Percentiles rank a stretch among this genome's conserved stretches.
These are phyloP conservation scores for Monosporozyma unispora DNA, from an alignment of 805 yeast species.

Conservation along the genomic window DNA sequence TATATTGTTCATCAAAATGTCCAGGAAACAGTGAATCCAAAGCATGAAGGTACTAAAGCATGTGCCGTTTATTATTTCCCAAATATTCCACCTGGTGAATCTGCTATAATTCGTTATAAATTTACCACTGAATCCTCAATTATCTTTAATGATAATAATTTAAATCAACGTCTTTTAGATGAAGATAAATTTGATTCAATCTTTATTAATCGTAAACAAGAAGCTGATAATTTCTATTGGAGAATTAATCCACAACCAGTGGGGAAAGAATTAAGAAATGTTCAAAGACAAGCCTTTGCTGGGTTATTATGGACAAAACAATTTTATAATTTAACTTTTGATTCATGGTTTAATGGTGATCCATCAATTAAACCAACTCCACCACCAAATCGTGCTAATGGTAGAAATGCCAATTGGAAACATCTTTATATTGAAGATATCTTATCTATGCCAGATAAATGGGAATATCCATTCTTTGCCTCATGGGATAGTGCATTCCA, in stretches of 20 bases:
- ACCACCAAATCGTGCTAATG: slow-evolving; percentile 70
- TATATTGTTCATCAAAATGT: slow-evolving; percentile 48
- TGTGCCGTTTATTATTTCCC: slow-evolving; percentile 79
- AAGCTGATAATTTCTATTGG: slow-evolving; percentile 91
- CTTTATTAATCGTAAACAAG: slow-evolving; percentile 66
- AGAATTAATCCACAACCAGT: slow-evolving; percentile 78
- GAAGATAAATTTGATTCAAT: slow-evolving; percentile 66
- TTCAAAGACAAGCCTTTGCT: slow-evolving; percentile 90
- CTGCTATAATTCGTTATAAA: slow-evolving; percentile 75
- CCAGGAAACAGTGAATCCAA: slow-evolving; percentile 58
- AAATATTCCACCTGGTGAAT: slow-evolving; percentile 79
- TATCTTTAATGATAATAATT: slow-evolving; percentile 20
- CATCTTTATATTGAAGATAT: slow-evolving; percentile 84
- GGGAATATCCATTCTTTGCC: slow-evolving; percentile 96
- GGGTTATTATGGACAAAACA: slow-evolving; percentile 92
- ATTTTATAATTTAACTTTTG: slow-evolving; percentile 77
- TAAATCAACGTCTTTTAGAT: slow-evolving; percentile 42
- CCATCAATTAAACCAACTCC: slow-evolving; percentile 66
- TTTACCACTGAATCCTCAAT: slow-evolving; percentile 37
- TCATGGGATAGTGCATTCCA: slow-evolving; percentile 98
- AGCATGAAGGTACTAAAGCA: slow-evolving; percentile 66
- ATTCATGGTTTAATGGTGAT: slow-evolving; percentile 83
- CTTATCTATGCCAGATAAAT: slow-evolving; percentile 84
- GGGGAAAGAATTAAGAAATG: slow-evolving; percentile 66
- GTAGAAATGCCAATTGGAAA: slow-evolving; percentile 82